Conservation (phyloP, 2,329 filamentous ascomycete genomes). For the Pseudopyrenochaeta lycopersici region DNA sequence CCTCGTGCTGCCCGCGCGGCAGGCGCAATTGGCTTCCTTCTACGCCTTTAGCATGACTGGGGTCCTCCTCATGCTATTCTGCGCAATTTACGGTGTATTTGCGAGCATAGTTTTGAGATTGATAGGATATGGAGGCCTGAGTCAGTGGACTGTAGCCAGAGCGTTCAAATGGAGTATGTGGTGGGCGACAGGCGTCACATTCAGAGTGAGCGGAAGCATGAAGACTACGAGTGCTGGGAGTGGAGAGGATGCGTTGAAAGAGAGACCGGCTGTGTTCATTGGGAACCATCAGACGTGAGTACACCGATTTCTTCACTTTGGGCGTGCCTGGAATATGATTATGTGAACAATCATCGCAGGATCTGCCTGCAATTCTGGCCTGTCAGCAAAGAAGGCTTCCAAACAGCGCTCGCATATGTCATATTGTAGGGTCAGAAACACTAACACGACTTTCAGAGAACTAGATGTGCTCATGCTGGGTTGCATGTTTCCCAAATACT, state of each 20-base stretch:
- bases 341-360: too few species aligned
- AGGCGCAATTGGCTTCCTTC: constrained; percentile 62
- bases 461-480: constrained; percentile 94
- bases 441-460: constrained; percentile 61
- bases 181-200: constrained; percentile 77
- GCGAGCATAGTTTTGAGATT: constrained; percentile 76
- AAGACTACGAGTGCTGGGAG: constrained; percentile 39
- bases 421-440: neutral
- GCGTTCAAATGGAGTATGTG: constrained; percentile 83
- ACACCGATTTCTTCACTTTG: neutral
- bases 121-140: constrained; percentile 75
- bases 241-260: constrained; percentile 44
- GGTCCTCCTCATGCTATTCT: constrained; percentile 46
- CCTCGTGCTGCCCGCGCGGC: constrained; percentile 36
- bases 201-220: constrained; percentile 66
- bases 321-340: neutral
- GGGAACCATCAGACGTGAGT: constrained; percentile 87
- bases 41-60: constrained; percentile 68
- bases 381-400: too few species aligned
- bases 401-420: neutral
- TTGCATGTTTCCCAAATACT: constrained; percentile 87
- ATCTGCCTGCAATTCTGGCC: neutral
- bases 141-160: constrained; percentile 85
- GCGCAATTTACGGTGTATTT: constrained; percentile 76
- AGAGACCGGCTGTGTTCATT: constrained; percentile 85